Base-by-base conservation (phyloP, 495 filamentous ascomycete genomes). In the Podospora conica region DNA sequence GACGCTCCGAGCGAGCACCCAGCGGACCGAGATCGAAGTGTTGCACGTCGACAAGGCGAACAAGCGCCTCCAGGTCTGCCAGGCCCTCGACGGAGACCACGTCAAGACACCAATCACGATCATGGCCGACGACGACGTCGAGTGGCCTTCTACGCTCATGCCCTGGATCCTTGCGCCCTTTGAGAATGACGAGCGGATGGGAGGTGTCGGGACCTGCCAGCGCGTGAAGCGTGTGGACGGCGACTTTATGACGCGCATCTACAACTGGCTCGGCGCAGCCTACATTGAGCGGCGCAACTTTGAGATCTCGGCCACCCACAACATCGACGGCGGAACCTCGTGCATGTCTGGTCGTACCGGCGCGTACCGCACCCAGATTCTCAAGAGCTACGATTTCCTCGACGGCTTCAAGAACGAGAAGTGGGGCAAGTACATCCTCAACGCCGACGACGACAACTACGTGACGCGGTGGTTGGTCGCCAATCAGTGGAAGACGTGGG, bases 321-420 rank as follows among this genome's bases (percentile, higher is more conserved):
- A 90, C 74, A 83, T 95, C 56, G 92, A 96, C 74, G 92, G 92
- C 56, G 91, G 91, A 21, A 85, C 93, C 22, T 92, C 91, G 27
- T 95, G 91, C 77, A 88, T 96, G 80, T 96, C 92, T 29, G 92
- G 92, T 55, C 84, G 92, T 31, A 94, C 91, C 12, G 91, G 91
- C 25, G 91, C 91, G 12, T 94, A 95, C 77, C 87, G 89, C 25
- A 89, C 89, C 8, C 81, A 86, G 64, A 94, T 96, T 60, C 81
- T 96, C n/a, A 87, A 91, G 74, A 85, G 89, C 71, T 83, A 87
- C 64, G 82, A 82, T 29, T 96, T 96, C 76, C 86, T 87, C 53
- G 80, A 86, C 25, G 87, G 83, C 29, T 92, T 92, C 75, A 86
- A 86, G 55, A 88, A 87, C 64, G 90, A 93, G 70, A 82, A 83